phyloP scores from a whole-genome alignment of 345 rosid species.

The Turnera subulata region DNA sequence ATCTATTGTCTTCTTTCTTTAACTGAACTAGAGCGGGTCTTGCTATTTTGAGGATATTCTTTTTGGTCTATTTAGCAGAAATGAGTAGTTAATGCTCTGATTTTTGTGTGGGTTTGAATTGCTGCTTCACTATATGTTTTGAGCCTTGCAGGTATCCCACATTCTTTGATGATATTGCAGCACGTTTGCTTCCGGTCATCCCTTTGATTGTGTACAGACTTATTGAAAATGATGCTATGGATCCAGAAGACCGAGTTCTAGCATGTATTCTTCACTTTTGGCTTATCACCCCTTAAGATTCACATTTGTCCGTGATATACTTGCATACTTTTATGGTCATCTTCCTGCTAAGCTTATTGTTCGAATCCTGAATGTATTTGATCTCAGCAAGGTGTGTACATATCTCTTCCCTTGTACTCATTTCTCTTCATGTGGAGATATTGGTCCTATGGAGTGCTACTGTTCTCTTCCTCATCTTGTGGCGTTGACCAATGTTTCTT shows the following conservation, averaged over 20 bases:
- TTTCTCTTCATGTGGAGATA: not conserved
- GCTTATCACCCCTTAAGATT: conserved; percentile 86
- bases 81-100: too few species aligned
- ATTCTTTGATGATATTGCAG: conserved; percentile 92
- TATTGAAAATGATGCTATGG: conserved; percentile 84
- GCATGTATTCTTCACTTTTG: conserved; percentile 51
- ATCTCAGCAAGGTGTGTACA: conserved; percentile 71
- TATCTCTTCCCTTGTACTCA: not conserved
- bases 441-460: conserved; percentile 1
- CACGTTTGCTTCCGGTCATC: conserved; percentile 87
- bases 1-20: too few species aligned
- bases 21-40: too few species aligned
- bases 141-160: conserved; percentile 70
- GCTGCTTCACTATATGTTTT: conserved; percentile 9
- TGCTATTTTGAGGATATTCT: too few species aligned
- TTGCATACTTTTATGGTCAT: conserved; percentile 92
- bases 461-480: not conserved
- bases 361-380: conserved; percentile 73
- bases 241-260: conserved; percentile 69
- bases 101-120: not conserved
- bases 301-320: conserved; percentile 93
- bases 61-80: too few species aligned
- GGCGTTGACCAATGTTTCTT: conserved; percentile 15
- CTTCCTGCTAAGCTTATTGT: conserved; percentile 76
- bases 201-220: conserved; percentile 90